phyloP scores from a whole-genome alignment of 1,284 basidiomycete genomes.

The Taiwanofungus camphoratus region DNA sequence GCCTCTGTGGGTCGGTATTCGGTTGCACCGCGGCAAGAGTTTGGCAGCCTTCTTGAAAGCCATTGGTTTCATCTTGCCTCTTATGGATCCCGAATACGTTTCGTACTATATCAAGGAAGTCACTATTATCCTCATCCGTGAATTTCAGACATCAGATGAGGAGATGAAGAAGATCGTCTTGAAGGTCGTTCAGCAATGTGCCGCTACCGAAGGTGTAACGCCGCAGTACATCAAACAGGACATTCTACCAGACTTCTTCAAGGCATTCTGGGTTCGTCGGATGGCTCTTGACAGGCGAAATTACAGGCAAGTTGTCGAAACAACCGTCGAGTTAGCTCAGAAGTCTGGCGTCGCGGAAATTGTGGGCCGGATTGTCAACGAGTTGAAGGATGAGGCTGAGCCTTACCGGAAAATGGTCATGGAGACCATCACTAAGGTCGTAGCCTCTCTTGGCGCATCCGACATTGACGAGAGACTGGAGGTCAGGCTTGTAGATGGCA shows the following conservation, averaged over 20 bases:
- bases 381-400: conserved; percentile 95
- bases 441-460: conserved; percentile 87
- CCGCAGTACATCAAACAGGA: conserved; percentile 93
- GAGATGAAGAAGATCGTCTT: conserved; percentile 99
- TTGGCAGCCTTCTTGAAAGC: conserved; percentile 98
- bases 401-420: conserved; percentile 99
- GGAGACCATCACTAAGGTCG: conserved; percentile 98
- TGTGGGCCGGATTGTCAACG: conserved; percentile 91
- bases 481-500: conserved; percentile 92
- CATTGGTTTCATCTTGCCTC: conserved; percentile 98
- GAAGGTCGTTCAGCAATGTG: conserved; percentile 99
- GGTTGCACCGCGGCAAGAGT: conserved; percentile 96
- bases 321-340: conserved; percentile 95
- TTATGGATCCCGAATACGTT: conserved; percentile 99
- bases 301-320: conserved; percentile 97
- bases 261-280: conserved; percentile 95
- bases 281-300: conserved; percentile 98
- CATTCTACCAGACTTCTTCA: conserved; percentile 99
- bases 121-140: conserved; percentile 95
- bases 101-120: conserved; percentile 98
- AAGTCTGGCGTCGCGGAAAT: conserved; percentile 97
- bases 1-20: conserved; percentile 96
- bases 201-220: conserved; percentile 95
- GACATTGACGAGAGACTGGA: conserved; percentile 97
- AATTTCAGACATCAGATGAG: conserved; percentile 99